Base-by-base conservation (phyloP, 176 grass and related monocot genomes). In the Hordeum vulgare region DNA sequence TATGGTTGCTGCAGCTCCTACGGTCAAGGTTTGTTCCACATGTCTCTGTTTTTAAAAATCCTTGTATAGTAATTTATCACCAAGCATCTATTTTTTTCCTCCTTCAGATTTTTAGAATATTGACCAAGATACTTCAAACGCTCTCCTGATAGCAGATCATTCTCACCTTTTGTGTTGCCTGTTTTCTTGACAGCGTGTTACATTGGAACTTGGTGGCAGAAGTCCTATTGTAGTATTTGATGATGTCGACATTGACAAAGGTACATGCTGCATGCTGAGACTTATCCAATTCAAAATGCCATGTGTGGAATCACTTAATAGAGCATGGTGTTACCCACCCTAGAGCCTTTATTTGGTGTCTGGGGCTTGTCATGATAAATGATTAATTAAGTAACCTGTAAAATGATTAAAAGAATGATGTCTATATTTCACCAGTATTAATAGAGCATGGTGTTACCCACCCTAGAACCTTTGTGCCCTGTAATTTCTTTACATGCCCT, bases 201-300 rank as follows among this genome's bases (percentile, higher is more conserved):
- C 96, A 66, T 59, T 99, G 85, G 96, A 99, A 85, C 96, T 98
- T 90, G 96, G 96, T 71, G 96, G 96, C n/a, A n/a, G n/a, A n/a
- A n/a, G n/a, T n/a, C n/a, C n/a, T n/a, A n/a, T n/a, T n/a, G n/a
- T n/a, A n/a, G n/a, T n/a, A n/a, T n/a, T n/a, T n/a, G n/a, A n/a
- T n/a, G n/a, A n/a, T n/a, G n/a, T n/a, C n/a, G n/a, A n/a, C n/a
- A n/a, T n/a, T n/a, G n/a, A n/a, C n/a, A n/a, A n/a, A n/a, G n/a
- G n/a, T n/a, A n/a, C n/a, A 44, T 81, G 0, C 71, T 4, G 62
- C 76, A 84, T 20, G 26, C 69, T 75, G 27, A 78, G n/a, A 69
- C 24, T 67, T 64, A 29, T 7, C 11, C 39, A 54, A 33, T 61
- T 84, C n/a, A 0, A 51, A 51, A 51, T 51, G 47, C 47, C 47